Conservation (phyloP, 148 eudicot species). For the Rhododendron henanense region DNA sequence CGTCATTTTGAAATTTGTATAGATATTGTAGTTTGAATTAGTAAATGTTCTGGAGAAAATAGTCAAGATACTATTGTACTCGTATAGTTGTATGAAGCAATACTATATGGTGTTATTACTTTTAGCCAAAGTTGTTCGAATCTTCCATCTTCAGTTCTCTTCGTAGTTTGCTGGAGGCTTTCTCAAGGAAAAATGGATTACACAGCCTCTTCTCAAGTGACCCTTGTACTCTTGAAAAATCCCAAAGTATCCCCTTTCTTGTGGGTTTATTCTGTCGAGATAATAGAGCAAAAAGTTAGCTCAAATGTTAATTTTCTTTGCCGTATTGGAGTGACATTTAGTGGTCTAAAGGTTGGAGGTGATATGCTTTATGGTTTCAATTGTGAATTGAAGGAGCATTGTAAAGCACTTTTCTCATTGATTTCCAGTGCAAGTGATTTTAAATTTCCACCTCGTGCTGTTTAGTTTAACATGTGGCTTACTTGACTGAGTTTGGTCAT, state of each 20-base stretch:
- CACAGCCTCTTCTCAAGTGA: neutral
- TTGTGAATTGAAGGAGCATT: neutral
- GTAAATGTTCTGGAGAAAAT: neutral
- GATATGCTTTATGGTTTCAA: neutral
- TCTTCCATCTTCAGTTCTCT: neutral
- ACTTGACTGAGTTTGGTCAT: neutral
- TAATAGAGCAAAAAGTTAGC: neutral
- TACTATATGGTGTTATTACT: neutral
- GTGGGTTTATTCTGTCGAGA: neutral
- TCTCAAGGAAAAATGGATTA: neutral
- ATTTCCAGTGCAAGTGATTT: neutral
- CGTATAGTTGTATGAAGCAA: neutral
- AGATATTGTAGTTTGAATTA: neutral
- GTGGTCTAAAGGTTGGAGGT: neutral
- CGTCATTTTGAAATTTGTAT: neutral
- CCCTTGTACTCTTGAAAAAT: neutral
- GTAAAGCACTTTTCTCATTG: neutral
- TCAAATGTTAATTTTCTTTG: neutral
- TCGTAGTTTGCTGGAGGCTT: neutral
- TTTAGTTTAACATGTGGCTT: neutral
- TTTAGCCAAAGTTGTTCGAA: neutral
- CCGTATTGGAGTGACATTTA: neutral
- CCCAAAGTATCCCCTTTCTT: neutral
- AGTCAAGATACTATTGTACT: neutral
- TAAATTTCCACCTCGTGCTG: neutral